A percentile compares a stretch with the other conserved stretches of the same genome.
Conservation (phyloP, 2,329 filamentous ascomycete genomes). For the Nannizziopsis barbatae region DNA sequence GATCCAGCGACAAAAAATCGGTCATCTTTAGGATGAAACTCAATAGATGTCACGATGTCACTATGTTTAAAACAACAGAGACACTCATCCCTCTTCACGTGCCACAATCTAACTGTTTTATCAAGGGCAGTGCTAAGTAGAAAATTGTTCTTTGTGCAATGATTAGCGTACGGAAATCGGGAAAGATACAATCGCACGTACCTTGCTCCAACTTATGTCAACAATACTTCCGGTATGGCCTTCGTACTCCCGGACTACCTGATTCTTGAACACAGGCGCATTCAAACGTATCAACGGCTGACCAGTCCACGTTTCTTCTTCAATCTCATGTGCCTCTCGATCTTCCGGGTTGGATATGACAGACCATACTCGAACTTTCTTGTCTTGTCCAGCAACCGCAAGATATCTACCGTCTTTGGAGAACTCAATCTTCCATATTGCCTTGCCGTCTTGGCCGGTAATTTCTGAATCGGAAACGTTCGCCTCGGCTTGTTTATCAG, state of each 20-base stretch:
- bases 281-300: constrained; percentile 54
- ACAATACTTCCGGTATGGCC: constrained; percentile 79
- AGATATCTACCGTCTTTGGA: constrained; percentile 85
- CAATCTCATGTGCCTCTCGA: constrained; percentile 58
- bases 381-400: constrained; percentile 84
- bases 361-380: constrained; percentile 74
- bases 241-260: constrained; percentile 65
- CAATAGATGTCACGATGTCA: constrained; percentile 88
- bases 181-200: constrained; percentile 21
- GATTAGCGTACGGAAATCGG: background rate
- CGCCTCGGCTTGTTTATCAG: constrained; percentile 23
- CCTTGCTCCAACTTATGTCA: constrained; percentile 93
- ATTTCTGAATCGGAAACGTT: constrained; percentile 21
- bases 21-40: constrained; percentile 89
- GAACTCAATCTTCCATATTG: constrained; percentile 87
- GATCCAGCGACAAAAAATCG: constrained; percentile 94
- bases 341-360: constrained; percentile 77
- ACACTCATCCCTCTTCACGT: constrained; percentile 72
- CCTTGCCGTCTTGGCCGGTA: constrained; percentile 40
- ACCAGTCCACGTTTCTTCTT: constrained; percentile 47
- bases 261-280: constrained; percentile 77
- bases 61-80: constrained; percentile 89
- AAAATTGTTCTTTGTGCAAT: constrained; percentile 64
- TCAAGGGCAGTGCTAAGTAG: constrained; percentile 94
- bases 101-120: constrained; percentile 91